Evolutionary conservation across 305 asterid genomes (phyloP).

Genomic region (Euphrasia arctica): DNA sequence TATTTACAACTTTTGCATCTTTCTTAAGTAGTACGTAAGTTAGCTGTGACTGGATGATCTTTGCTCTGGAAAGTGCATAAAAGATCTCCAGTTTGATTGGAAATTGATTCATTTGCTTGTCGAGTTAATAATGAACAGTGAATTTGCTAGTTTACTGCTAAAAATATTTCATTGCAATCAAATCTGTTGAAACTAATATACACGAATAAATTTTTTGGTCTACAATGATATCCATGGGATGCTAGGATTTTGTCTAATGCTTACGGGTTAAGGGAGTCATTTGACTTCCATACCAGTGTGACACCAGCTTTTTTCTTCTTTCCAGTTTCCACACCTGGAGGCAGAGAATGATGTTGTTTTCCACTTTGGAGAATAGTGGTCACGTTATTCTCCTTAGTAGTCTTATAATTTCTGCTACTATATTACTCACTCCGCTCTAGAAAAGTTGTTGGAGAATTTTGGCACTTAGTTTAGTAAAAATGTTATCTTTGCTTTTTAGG

Average conservation of each 20-base stretch:
- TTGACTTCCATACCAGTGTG: conserved; percentile 6
- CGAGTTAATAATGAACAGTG: background rate
- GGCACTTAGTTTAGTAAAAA: background rate
- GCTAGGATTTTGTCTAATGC: conserved; percentile 11
- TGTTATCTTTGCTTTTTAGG: background rate
- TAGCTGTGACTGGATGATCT: conserved; percentile 16
- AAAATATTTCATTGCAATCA: background rate
- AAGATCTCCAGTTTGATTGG: background rate
- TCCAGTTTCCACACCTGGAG: background rate
- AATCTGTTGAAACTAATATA: background rate
- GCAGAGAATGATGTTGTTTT: background rate
- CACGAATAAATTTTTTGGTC: conserved; percentile 1
- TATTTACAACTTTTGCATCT: conserved; percentile 8
- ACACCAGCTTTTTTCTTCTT: conserved; percentile 8
- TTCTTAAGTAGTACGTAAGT: background rate
- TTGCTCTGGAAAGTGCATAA: conserved; percentile 7
- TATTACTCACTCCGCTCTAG: background rate
- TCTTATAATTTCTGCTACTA: conserved; percentile 3
- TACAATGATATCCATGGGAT: conserved; percentile 13
- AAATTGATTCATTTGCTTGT: background rate
- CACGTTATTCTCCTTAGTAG: background rate
- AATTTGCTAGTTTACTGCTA: background rate
- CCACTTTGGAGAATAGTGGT: conserved; percentile 7
- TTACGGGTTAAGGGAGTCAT: conserved; percentile 7
- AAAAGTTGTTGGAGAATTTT: background rate